Base-by-base conservation (phyloP, 2,329 filamentous ascomycete genomes). In the Aspergillus sergii region DNA sequence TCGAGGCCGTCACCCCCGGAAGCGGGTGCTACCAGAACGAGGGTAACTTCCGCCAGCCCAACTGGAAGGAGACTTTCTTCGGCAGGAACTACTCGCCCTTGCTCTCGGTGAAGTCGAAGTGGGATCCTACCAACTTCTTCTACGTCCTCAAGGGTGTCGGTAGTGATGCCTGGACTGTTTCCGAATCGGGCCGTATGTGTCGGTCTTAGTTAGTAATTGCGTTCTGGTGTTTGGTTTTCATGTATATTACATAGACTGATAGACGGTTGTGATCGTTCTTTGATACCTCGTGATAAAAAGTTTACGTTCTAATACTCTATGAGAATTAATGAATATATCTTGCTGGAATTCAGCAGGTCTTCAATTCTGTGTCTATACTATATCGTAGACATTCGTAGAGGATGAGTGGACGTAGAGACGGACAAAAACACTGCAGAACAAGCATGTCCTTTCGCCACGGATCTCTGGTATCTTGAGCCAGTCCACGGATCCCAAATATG, bases 21-120 rank as follows among this genome's bases (percentile, higher is more conserved):
- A 74, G 73, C 8, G 77, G 78, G 2, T 71, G 71, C 4, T 83
- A 83, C 64, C 65, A 80, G 62, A 83, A 82, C 59, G 81, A 82
- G 64, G 78, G 70, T 11, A 73, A 80, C 60, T 78, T 77, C 68
- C 73, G 73, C 43, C 77, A 82, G 68, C 75, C 74, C 1, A 70
- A 80, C 64, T 81, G 75, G 68, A 71, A 81, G 69, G 57, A 75
- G 34, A 73, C 74, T 1, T 83, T 81, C 66, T 83, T 79, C 64
- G 80, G 81, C 6, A 62, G 59, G 4, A 82, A 80, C 63, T 82
- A 82, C 57, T 64, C 64, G 1, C 70, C 63, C 2, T 69, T 82
- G 28, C 66, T 73, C 5, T 10, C 64, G 9, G 70, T 83, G 32
- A 82, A 83, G 74, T 64, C 70, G 11, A 76, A 78, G 59, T 81